Evolutionary conservation across 176 grass and related monocot genomes (phyloP), one percentile per base, ranked within the genome.

Genomic region (Lolium rigidum): DNA sequence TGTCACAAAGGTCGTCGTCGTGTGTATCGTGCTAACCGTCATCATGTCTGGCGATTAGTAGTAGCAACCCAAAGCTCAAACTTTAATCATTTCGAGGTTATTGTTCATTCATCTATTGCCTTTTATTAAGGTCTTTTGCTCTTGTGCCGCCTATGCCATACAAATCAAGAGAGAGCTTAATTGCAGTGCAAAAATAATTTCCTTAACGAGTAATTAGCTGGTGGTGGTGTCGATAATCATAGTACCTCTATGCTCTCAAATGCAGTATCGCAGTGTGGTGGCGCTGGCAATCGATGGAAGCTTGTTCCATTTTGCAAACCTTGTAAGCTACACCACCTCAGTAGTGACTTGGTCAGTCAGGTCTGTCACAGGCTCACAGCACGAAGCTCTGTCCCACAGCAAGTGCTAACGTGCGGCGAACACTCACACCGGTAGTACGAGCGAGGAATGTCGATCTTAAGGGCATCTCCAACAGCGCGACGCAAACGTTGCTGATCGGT

Each of bases 41-140:
- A 86, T 86, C 78, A 86, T 86, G 83, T 82, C 51, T 70, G 51
- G 50, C 56, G 59, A 82, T 90, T 70, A 76, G 83, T 73, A 82
- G 39, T 70, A 81, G 70, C 73, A 77, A 11, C 22, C 37, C 14
- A 18, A 80, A 48, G 18, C 6, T n/a, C 31, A 9, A 44, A 56
- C 76, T 78, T 60, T 78, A 6, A 50, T 74, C 7, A 16, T 46
- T 79, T 66, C 2, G 9, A 21, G 59, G 39, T 65, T 28, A 64
- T 15, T 9, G 20, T 69, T 80, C 76, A 6, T 37, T 48, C 22
- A 21, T 72, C 21, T 24, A 13, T 17, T 39, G 9, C 31, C 4
- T 17, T 4, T 35, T 35, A 56, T 56, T 56, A 56, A 9, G 20
- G 18, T 15, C 13, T 28, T 60, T 8, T 22, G 2, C 4, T 22